Conservation (phyloP, 208 protist genomes). For the Lotmaria passim region DNA sequence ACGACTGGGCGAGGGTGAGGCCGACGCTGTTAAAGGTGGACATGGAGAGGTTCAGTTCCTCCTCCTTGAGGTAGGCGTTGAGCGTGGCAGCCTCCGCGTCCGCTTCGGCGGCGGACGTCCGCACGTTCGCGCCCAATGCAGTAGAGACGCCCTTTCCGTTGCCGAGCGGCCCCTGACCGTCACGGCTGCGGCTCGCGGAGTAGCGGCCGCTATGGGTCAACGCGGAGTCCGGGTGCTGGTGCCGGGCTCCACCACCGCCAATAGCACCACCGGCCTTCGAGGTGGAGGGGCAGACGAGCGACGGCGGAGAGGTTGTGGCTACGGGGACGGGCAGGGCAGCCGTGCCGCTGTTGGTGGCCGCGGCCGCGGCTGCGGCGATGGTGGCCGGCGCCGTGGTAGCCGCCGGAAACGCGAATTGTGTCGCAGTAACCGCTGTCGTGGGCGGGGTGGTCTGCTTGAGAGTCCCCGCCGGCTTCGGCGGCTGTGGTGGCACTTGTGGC, state of each 20-base stretch:
- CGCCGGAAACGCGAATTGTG: too few species aligned
- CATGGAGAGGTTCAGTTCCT: slow-evolving; percentile 62
- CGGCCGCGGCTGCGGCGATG: background rate
- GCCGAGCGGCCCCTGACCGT: background rate
- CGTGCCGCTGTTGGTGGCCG: background rate
- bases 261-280: background rate
- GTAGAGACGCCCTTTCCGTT: background rate
- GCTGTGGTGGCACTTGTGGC: background rate
- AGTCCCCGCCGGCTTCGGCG: background rate
- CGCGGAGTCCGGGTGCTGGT: slow-evolving; percentile 18
- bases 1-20: slow-evolving; percentile 37
- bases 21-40: slow-evolving; percentile 59
- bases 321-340: too few species aligned
- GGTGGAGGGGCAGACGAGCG: background rate
- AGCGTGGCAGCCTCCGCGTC: slow-evolving; percentile 37
- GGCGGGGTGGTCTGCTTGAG: background rate
- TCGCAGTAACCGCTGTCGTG: too few species aligned
- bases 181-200: slow-evolving; percentile 24
- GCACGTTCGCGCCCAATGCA: background rate
- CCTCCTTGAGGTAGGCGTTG: slow-evolving; percentile 39
- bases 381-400: background rate
- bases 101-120: background rate
- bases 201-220: slow-evolving; percentile 28
- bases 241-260: background rate
- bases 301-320: slow-evolving; percentile 1